These are phyloP conservation scores for Microcos paniculata DNA, from an alignment of 345 rosid species.

Conservation along the genomic window DNA sequence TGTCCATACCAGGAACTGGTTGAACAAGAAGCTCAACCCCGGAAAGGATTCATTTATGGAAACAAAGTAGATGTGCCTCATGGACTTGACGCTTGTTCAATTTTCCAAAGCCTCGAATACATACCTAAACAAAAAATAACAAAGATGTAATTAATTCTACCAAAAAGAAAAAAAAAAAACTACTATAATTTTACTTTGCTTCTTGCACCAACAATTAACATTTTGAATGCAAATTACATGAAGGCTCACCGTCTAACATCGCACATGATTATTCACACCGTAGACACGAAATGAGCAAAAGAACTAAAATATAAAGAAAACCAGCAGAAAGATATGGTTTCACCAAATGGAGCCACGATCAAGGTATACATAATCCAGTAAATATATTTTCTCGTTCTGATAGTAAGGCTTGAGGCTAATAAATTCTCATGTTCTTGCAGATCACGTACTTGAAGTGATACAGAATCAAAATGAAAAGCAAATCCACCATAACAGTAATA, in stretches of 20 bases:
- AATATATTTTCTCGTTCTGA: background rate
- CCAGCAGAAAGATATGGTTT: background rate
- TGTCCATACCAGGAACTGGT: background rate
- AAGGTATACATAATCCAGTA: background rate
- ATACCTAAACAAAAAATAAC: background rate
- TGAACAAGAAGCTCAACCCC: background rate
- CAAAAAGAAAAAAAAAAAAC: background rate
- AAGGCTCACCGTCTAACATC: background rate
- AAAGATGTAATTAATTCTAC: background rate
- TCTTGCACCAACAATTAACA: background rate
- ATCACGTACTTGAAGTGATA: background rate
- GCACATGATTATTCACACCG: background rate
- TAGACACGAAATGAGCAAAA: background rate
- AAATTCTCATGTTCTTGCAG: background rate
- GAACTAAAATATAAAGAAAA: background rate
- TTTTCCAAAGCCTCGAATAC: background rate
- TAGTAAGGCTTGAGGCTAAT: background rate
- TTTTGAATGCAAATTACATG: background rate
- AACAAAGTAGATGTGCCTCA: background rate
- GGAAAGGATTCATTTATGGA: background rate
- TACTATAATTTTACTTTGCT: background rate
- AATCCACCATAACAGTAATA: background rate
- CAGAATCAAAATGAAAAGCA: background rate
- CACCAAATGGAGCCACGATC: background rate
- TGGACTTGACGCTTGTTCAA: background rate